These are phyloP conservation scores for Nicotiana tomentosiformis DNA, from an alignment of 257 asterid genomes.

Conservation along the genomic window DNA sequence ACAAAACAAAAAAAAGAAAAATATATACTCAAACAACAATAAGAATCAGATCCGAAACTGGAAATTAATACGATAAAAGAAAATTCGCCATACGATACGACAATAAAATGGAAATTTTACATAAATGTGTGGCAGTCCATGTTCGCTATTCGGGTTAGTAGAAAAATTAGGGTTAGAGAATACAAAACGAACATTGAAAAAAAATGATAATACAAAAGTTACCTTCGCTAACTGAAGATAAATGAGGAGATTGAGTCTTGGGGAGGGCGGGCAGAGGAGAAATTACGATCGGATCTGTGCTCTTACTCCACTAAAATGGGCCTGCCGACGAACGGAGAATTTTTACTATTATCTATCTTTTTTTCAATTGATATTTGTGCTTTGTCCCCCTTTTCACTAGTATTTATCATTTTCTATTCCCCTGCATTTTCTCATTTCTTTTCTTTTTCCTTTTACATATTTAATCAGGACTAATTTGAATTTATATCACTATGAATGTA, in stretches of 20 bases:
- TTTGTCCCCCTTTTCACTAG: not conserved
- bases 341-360: not conserved
- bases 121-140: not conserved
- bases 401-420: not conserved
- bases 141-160: not conserved
- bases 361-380: not conserved
- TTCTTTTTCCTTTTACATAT: no score
- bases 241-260: not conserved
- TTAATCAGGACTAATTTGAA: no score
- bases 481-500: no score
- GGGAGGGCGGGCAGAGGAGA: not conserved
- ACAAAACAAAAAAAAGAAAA: not conserved
- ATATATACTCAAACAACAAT: not conserved
- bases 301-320: not conserved
- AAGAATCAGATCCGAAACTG: not conserved
- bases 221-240: not conserved
- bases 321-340: not conserved
- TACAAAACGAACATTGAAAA: not conserved
- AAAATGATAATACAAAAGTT: not conserved
- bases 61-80: no score
- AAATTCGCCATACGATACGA: no score
- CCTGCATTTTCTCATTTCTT: no score
- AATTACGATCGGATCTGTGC: conserved; percentile 9
- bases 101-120: not conserved
- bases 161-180: not conserved